Evolutionary conservation across 2,329 filamentous ascomycete species (phyloP), one percentile per base, ranked within the genome.

Genomic region (Akanthomyces muscarius): DNA sequence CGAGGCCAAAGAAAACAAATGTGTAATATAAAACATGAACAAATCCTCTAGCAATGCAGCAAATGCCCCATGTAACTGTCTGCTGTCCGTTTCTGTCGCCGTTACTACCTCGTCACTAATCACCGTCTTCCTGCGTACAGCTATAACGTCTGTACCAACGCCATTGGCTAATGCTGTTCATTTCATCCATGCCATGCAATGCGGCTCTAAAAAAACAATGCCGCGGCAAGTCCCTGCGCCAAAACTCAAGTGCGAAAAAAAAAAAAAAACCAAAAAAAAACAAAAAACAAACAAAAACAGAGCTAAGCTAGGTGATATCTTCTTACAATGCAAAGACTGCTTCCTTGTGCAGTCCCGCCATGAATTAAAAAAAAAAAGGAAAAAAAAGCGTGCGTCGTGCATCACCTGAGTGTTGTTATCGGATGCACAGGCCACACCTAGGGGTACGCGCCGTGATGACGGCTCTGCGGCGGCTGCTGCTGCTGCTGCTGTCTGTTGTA

Each of bases 401-500:
- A 52, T 62, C 51, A 62, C 14, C 36, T 11, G 4, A 50, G 23
- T 50, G 42, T 30, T 16, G 16, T 11, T 4, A 50, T 50, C 41
- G 21, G 8, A 55, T 48, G 18, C 30, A 51, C 28, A 42, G 51
- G 42, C 59, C 59, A 55, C 44, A 45, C 16, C 59, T 62, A 62
- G 21, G 59, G 59, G 44, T 57, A 63, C 45, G 45, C 45, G 21
- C 33, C 53, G 36, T 56, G 58, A 62, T 64, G 65, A 41, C 61
- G 65, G 21, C 58, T 61, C n/a, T 67, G 67, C 33, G 47, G 50
- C 25, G 28, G 63, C 50, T 56, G 30, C 21, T 65, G 66, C 13
- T 64, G 61, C 44, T 65, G 66, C 21, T 65, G 66, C 21, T 70
- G 69, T 8, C 75, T 68, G 56, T 76, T 73, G 66, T 72, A 76